Evolutionary conservation across 306 rosid species (phyloP).

Genomic region (Spatholobus suberectus): DNA sequence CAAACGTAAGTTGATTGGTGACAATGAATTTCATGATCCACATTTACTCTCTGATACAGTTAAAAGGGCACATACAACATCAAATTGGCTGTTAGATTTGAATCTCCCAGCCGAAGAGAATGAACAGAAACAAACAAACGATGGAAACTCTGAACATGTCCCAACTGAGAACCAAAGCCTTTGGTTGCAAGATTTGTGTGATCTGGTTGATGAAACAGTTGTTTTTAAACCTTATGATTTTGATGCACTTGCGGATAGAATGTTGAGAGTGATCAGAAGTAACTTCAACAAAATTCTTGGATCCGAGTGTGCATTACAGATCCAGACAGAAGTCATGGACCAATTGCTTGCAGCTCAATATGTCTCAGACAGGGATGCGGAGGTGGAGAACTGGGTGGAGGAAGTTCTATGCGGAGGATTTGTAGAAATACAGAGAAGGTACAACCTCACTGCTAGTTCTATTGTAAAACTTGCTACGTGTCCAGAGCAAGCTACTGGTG

Average conservation of each 20-base stretch:
- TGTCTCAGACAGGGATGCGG: constrained; percentile 54
- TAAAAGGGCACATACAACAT: constrained; percentile 71
- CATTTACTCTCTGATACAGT: constrained; percentile 54
- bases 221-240: constrained; percentile 77
- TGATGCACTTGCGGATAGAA: constrained; percentile 63
- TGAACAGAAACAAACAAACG: constrained; percentile 46
- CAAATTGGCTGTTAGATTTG: constrained; percentile 71
- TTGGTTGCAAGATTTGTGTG: constrained; percentile 74
- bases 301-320: constrained; percentile 55
- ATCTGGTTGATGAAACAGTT: constrained; percentile 66
- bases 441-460: constrained; percentile 53
- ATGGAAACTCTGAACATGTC: constrained; percentile 50
- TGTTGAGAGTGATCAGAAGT: constrained; percentile 54
- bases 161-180: constrained; percentile 53
- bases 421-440: constrained; percentile 57
- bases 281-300: constrained; percentile 61
- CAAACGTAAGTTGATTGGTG: constrained; percentile 75
- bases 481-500: constrained; percentile 55
- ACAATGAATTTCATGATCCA: constrained; percentile 49
- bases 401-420: constrained; percentile 71
- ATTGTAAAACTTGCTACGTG: constrained; percentile 62
- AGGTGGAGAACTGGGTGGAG: constrained; percentile 81
- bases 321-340: constrained; percentile 66
- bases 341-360: constrained; percentile 78
- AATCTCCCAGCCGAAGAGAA: constrained; percentile 87